Evolutionary conservation across 176 grass and related monocot genomes (phyloP).

Genomic region (Carex parvula): DNA sequence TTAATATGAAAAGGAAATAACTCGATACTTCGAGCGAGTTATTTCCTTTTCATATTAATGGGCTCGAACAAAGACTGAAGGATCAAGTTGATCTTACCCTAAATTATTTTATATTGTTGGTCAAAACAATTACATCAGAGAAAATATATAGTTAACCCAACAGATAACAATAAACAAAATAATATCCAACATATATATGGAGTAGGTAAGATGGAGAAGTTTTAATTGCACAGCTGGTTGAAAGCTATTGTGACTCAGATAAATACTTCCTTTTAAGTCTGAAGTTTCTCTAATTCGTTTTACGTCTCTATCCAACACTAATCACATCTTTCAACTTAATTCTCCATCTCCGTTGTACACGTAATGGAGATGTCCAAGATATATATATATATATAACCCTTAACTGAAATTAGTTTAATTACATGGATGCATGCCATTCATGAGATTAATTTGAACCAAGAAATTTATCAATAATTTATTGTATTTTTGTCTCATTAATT

Average conservation of each 20-base stretch:
- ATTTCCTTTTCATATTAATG: no score
- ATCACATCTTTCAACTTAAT: background rate
- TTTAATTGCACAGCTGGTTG: background rate
- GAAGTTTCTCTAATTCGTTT: background rate
- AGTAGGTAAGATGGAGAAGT: constrained; percentile 32
- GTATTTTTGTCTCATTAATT: background rate
- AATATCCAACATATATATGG: background rate
- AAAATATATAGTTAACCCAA: background rate
- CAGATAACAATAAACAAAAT: constrained; percentile 10
- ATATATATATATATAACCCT: no score
- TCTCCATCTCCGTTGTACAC: background rate
- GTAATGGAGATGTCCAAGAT: constrained; percentile 2
- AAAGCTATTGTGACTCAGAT: constrained; percentile 27
- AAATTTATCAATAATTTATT: background rate
- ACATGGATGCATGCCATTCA: background rate
- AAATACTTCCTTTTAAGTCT: constrained; percentile 9
- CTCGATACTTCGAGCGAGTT: no score
- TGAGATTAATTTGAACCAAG: background rate
- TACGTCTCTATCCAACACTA: constrained; percentile 19
- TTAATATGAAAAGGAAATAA: no score
- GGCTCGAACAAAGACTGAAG: background rate
- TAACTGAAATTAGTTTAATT: background rate
- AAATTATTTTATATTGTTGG: background rate
- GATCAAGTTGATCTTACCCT: background rate
- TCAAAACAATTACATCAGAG: constrained; percentile 9